Evolutionary conservation across 495 filamentous ascomycete genomes (phyloP), one percentile per base, ranked within the genome.

Genomic region (Hyaloscypha finlandica): DNA sequence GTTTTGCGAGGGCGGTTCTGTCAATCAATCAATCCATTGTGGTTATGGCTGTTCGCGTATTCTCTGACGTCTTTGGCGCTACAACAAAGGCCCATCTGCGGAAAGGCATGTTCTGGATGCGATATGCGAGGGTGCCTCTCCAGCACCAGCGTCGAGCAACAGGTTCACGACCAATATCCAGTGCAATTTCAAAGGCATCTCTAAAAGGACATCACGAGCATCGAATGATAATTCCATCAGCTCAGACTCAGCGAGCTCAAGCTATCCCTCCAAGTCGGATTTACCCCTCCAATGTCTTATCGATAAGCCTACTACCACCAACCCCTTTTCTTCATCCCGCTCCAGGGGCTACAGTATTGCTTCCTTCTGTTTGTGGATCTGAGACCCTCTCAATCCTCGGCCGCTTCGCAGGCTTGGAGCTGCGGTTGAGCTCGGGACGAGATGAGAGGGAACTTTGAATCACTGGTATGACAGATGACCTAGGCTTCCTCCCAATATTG

Each of bases 221-320:
- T 48, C 42, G 16, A 48, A 48, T 16, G 11, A 14, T 4, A 4
- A 11, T 48, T 48, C 42, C 4, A 16, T 4, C 12, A 12, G 42
- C 42, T 48, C 11, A 48, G 42, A 48, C 35, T 48, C 16, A 19
- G 11, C 3, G 4, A 48, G 16, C 11, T 19, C 42, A 16, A 25
- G 42, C 42, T 48, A 6, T 48, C 14, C 16, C 42, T 48, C 42
- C 42, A 8, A 37, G 1, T 37, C 6, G 53, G 16, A 29, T 56
- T 56, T 56, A 59, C 56, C 56, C 56, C 56, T 20, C 56, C 56
- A 59, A 32, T 6, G n/a, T 35, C 56, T 59, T 59, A 59, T 59
- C 56, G 56, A 59, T 59, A 59, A 59, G 56, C 30, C 5, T 0
- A 37, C 30, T 1, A 31, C 22, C 12, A 31, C 31, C 32, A n/a